Evolutionary conservation across 441 rosid genomes (phyloP), one percentile per base, ranked within the genome.

Genomic region (Geranium incanum): DNA sequence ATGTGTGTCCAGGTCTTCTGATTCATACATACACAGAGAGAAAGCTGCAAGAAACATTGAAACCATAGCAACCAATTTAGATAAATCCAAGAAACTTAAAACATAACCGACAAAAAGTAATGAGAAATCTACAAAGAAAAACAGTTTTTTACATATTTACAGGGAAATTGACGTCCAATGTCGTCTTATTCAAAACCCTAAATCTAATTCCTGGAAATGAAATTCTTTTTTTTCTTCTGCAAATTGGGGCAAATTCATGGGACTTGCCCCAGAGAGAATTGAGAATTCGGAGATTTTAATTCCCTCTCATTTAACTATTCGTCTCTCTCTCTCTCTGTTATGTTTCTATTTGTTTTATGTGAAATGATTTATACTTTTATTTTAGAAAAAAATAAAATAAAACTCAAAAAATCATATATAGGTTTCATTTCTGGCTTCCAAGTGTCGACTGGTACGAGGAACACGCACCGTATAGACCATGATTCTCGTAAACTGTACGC

Each of bases 241-340:
- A 55, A 15, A 15, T 55, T 55, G 62, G 62, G 62, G 62, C 62
- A 55, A 55, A 55, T 55, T 15, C 62, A 55, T 0, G 21, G 21
- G 62, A 55, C 62, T 55, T 55, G 62, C 62, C 62, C 62, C 62
- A 55, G 23, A 55, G 62, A 55, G 62, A 55, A 48, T 48, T 48
- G 57, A 48, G 57, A 48, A 11, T n/a, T 12, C 3, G 13, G 16
- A 15, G 11, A 12, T 48, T 48, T 12, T 48, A 48, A 12, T 3
- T 13, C 57, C 57, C 57, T 48, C 3, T 48, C 57, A 48, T 12
- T 48, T 12, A 11, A 41, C 11, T 41, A 48, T 48, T 15, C 11
- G 2, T 48, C 57, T 48, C 57, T 7, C 43, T 48, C 57, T 12
- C 57, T 12, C 57, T 48, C 16, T 13, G 12, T 28, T 13, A 48